Base-by-base conservation (phyloP, 2,329 filamentous ascomycete genomes). In the Fusarium robinianum region DNA sequence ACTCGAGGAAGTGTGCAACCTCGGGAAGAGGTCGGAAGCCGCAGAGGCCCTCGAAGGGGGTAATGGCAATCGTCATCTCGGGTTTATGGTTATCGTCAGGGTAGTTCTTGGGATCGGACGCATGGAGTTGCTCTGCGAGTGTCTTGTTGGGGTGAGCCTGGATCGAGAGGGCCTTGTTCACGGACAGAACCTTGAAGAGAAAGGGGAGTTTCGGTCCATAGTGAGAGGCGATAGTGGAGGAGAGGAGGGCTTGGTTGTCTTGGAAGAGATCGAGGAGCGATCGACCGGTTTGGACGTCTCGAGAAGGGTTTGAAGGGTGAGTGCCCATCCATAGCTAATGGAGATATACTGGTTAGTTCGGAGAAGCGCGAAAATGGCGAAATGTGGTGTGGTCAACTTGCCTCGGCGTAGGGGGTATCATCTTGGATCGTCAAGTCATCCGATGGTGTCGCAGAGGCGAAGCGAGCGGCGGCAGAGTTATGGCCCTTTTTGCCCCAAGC, bases 11-110 rank as follows among this genome's bases (percentile, higher is more conserved):
- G 67, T 95, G 88, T 0, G 83, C 77, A 51, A 97, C 94, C 71
- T 99, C 91, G 5, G 73, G 76, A 15, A 96, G 75, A 0, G 94
- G 94, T 8, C 94, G 83, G 76, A 99, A 99, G 22, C 94, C 94
- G 63, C 94, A 99, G 22, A 99, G 80, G 1, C 94, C 94, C 66
- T 97, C 92, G 57, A 99, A 99, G 0, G 90, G 86, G 1, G 94
- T 97, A 62, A 99, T 86, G 51, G 94, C 94, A 68, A 99, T 96
- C 51, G 94, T 91, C 94, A 99, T 99, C 72, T 99, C 94, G 22
- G 94, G 94, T 74, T 99, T 99, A 78, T 99, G 94, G 74, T 99
- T 99, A 75, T 97, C 92, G 76, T 99, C 90, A 45, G 92, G 94
- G 66, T 99, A 99, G 75, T 99, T 95, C 72, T 89, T 89, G 34